Evolutionary conservation across 306 rosid genomes (phyloP).

Genomic region (Acacia acuminata): DNA sequence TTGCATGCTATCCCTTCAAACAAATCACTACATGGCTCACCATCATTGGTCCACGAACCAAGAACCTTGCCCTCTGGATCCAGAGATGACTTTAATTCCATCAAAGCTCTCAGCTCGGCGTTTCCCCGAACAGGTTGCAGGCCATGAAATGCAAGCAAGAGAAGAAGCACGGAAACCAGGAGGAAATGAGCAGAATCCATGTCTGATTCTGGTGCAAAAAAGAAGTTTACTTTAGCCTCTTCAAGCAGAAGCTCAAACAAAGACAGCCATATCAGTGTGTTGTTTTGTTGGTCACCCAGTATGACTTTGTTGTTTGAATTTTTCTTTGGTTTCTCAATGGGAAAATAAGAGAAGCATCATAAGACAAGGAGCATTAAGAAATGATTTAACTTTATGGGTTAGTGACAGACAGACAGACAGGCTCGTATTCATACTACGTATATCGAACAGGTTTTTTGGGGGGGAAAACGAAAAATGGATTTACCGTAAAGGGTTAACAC

Average conservation of each 20-base stretch:
- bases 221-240: neutral
- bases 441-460: conserved; percentile 33
- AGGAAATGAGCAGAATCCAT: conserved; percentile 45
- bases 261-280: conserved; percentile 36
- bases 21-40: conserved; percentile 76
- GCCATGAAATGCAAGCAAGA: conserved; percentile 21
- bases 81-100: conserved; percentile 73
- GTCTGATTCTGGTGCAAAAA: conserved; percentile 19
- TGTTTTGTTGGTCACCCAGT: neutral
- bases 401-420: conserved; percentile 50
- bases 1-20: conserved; percentile 84
- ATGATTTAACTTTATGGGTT: conserved; percentile 38
- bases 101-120: conserved; percentile 72
- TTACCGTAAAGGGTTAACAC: neutral
- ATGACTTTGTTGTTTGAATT: conserved; percentile 26
- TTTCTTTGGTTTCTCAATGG: conserved; percentile 29
- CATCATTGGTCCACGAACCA: conserved; percentile 72
- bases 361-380: conserved; percentile 25
- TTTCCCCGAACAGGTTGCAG: conserved; percentile 50
- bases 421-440: conserved; percentile 35
- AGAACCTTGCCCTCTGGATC: conserved; percentile 76
- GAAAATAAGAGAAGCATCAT: conserved; percentile 21
- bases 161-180: conserved; percentile 33
- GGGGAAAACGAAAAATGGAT: conserved; percentile 21
- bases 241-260: conserved; percentile 21